Base-by-base conservation (phyloP, 768 basidiomycete species). In the Pleurotus platypus region DNA sequence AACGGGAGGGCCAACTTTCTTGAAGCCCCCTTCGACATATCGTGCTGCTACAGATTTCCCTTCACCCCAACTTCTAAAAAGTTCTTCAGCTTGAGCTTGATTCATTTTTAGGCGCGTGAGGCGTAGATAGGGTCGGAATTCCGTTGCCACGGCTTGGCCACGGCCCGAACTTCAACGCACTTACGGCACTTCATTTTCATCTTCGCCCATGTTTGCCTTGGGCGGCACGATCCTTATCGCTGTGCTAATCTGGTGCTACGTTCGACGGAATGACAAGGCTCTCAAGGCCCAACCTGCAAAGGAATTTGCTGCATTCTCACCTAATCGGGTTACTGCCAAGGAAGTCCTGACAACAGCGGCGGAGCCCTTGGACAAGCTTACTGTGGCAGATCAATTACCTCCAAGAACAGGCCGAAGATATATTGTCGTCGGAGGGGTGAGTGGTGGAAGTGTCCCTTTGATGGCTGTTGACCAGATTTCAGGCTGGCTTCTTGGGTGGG, bases 401-500 rank as follows among this genome's bases (percentile, higher is more conserved):
- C 82, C 82, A 2, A 84, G 75, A 67, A 92, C 90, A 0, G 88
- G 87, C 16, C 77, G 89, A 56, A 76, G 84, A 49, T 91, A 92
- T 66, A 89, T 91, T 57, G 77, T 92, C 3, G 78, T 88, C 38
- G 90, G 90, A 56, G 89, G 90, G 62, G 87, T 88, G 65, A 60
- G 81, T 79, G 45, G 40, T 18, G 5, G 24, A 13, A 51, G 22
- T 46, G 9, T 56, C 18, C 27, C 51, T 40, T 46, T 7, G 9
- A 2, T 53, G 8, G 1, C 4, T 46, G 30, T 38, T 4, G 26
- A n/a, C 16, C 20, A 8, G 51, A 46, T 50, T 45, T 24, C 47
- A 90, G 89, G 82, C 83, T 3, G 89, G 89, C 0, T 90, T 90
- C 58, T 69, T 90, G 2, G 89, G 89, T 11, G 86, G 87, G 5